phyloP scores from a whole-genome alignment of 495 filamentous ascomycete genomes.

The Hypoxylon lenormandii region DNA sequence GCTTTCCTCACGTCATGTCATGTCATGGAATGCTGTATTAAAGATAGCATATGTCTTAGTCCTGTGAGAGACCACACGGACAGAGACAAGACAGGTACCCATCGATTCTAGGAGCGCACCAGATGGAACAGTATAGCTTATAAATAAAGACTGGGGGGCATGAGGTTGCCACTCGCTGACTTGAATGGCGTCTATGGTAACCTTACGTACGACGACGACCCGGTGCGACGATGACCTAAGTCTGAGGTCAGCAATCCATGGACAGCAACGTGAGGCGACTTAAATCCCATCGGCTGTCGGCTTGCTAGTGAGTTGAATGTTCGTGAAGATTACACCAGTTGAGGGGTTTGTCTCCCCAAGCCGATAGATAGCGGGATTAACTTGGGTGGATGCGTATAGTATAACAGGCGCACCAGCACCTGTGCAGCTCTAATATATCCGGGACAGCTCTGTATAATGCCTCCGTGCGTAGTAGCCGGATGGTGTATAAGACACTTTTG shows the following conservation, averaged over 20 bases:
- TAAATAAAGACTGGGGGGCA: neutral
- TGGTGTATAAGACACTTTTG: neutral
- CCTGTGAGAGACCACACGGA: conserved; percentile 2
- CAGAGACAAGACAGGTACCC: conserved; percentile 3
- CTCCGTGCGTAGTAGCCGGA: neutral
- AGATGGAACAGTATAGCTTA: neutral
- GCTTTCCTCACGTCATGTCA: conserved; percentile 10
- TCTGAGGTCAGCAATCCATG: too few species aligned
- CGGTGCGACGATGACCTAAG: conserved; percentile 1
- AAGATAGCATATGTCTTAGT: conserved; percentile 9
- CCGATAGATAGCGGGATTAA: conserved; percentile 2
- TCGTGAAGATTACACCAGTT: conserved; percentile 16
- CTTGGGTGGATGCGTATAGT: conserved; percentile 3
- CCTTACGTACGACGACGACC: neutral
- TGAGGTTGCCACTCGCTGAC: neutral
- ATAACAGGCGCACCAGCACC: neutral
- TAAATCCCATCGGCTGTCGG: conserved; percentile 1
- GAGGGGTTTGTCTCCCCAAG: conserved; percentile 1
- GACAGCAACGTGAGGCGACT: too few species aligned
- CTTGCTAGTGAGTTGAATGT: neutral
- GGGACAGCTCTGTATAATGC: neutral
- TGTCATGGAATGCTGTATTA: conserved; percentile 10
- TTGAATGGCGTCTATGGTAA: neutral
- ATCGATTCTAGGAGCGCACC: conserved; percentile 23
- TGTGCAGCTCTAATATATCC: conserved; percentile 30